Evolutionary conservation across 192 early-diverging fungal species (phyloP).

Genomic region (Blastocladiella britannica): DNA sequence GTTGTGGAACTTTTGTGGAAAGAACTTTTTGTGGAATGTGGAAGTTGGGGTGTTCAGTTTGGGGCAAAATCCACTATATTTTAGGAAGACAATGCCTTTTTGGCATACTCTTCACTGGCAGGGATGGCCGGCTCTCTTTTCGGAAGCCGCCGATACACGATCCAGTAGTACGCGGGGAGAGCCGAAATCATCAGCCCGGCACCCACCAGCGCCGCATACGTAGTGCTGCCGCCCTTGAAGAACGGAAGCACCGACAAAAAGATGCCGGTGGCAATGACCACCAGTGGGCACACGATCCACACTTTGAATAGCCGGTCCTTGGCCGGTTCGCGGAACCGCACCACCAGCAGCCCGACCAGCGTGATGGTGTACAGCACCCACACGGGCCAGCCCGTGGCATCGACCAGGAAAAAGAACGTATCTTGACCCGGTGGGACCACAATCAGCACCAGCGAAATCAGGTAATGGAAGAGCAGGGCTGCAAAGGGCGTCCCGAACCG

Average conservation of each 20-base stretch:
- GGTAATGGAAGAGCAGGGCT: conserved; percentile 19
- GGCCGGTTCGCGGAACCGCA: conserved; percentile 17
- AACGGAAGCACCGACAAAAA: conserved; percentile 24
- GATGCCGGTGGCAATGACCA: conserved; percentile 22
- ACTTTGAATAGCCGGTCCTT: conserved; percentile 25
- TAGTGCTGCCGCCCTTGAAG: conserved; percentile 4
- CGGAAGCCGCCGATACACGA: not conserved
- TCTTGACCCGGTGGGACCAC: conserved; percentile 32
- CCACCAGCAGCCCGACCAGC: conserved; percentile 25
- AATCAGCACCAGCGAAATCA: conserved; percentile 22
- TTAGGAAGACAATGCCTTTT: too few species aligned
- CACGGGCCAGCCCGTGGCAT: conserved; percentile 35
- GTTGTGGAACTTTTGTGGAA: too few species aligned
- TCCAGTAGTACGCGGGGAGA: conserved; percentile 19
- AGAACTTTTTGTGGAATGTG: too few species aligned
- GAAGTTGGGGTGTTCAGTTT: too few species aligned
- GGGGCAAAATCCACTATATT: too few species aligned
- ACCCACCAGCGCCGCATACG: conserved; percentile 21
- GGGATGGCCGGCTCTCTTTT: too few species aligned
- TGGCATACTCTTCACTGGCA: too few species aligned
- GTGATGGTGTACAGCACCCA: conserved; percentile 37
- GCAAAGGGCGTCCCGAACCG: conserved; percentile 19
- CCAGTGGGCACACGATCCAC: conserved; percentile 15
- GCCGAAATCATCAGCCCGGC: conserved; percentile 16
- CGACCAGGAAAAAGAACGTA: conserved; percentile 38